phyloP scores from a whole-genome alignment of 73 alveolate genomes.

The Paramecium primaurelia region DNA sequence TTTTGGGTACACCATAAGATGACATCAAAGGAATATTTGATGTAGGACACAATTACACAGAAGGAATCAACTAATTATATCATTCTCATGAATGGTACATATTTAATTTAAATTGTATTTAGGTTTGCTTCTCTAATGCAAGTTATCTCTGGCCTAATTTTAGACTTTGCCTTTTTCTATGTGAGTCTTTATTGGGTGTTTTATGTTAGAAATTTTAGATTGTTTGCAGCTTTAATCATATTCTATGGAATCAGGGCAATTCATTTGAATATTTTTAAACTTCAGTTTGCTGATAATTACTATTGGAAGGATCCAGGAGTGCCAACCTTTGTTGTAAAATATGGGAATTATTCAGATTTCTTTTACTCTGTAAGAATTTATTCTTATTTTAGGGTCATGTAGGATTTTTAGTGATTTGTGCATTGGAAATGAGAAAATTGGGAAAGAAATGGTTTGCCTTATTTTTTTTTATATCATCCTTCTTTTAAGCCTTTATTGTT shows the following conservation, averaged over 20 bases:
- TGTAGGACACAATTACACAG: not conserved
- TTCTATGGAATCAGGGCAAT: conserved; percentile 50
- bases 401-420: conserved; percentile 12
- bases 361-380: conserved; percentile 30
- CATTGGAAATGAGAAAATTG: conserved; percentile 39
- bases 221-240: conserved; percentile 26
- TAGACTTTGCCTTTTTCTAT: conserved; percentile 20
- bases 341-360: conserved; percentile 38
- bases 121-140: conserved; percentile 16
- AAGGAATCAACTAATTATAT: not conserved
- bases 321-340: conserved; percentile 28
- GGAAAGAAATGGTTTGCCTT: not conserved
- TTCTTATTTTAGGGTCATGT: conserved; percentile 26
- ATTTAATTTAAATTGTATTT: not conserved
- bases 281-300: conserved; percentile 8
- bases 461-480: not conserved
- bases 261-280: conserved; percentile 22
- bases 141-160: not conserved
- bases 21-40: not conserved
- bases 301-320: conserved; percentile 45
- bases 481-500: conserved; percentile 32
- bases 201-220: conserved; percentile 15
- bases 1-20: conserved; percentile 32
- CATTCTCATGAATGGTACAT: not conserved
- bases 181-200: conserved; percentile 29